These are phyloP conservation scores for Myriosclerotinia duriaeana DNA, from an alignment of 2,329 filamentous ascomycete genomes.

Conservation along the genomic window DNA sequence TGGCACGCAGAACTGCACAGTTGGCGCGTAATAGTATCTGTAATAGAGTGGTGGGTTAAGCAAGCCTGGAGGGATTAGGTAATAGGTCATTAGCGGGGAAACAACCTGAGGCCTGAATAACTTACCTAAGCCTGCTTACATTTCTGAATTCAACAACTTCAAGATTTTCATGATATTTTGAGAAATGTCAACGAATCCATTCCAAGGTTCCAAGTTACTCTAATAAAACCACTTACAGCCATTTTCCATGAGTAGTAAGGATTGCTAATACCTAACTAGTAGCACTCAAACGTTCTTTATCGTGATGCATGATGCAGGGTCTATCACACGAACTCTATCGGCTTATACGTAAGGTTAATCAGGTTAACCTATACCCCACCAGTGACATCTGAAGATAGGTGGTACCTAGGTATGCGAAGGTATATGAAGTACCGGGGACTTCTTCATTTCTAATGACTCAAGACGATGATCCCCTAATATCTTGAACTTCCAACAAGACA, in stretches of 20 bases:
- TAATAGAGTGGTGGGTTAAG: neutral
- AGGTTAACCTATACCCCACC: conserved; percentile 9
- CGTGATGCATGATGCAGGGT: conserved; percentile 1
- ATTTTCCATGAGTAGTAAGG: neutral
- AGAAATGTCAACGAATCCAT: too few species aligned
- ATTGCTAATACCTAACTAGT: neutral
- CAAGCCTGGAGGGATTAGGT: too few species aligned
- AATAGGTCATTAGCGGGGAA: too few species aligned
- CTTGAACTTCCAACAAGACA: neutral
- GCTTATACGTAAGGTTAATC: neutral
- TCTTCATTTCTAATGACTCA: neutral
- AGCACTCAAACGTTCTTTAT: neutral
- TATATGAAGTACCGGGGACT: neutral
- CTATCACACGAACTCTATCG: neutral
- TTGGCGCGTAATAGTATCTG: conserved; percentile 6
- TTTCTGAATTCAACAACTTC: too few species aligned
- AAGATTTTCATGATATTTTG: too few species aligned
- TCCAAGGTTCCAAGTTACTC: too few species aligned
- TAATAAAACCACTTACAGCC: too few species aligned
- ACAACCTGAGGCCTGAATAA: too few species aligned
- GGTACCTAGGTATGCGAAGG: too few species aligned
- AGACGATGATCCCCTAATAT: neutral
- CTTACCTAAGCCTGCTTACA: too few species aligned
- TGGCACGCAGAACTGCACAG: conserved; percentile 7
- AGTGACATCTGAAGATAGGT: neutral